Conservation (phyloP, 1,139 yeast genomes). For the Wickerhamomyces sp. region DNA sequence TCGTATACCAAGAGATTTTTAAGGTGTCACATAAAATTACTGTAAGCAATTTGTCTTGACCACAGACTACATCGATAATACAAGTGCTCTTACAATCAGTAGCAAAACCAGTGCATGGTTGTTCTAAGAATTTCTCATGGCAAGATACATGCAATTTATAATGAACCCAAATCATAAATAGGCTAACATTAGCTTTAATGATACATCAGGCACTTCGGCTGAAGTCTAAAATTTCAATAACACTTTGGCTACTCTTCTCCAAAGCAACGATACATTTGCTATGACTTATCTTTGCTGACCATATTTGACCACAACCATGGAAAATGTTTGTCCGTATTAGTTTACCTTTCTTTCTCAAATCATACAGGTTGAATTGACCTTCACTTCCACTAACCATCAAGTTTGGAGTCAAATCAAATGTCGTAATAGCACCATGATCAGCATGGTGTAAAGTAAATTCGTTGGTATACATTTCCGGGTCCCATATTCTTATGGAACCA, state of each 20-base stretch:
- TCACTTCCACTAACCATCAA: constrained; percentile 88
- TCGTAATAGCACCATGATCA: constrained; percentile 85
- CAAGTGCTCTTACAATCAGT: no score
- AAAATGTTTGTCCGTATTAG: constrained; percentile 67
- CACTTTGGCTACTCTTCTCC: constrained; percentile 57
- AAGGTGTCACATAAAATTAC: no score
- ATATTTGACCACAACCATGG: constrained; percentile 76
- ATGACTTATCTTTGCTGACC: constrained; percentile 91
- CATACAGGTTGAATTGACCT: constrained; percentile 77
- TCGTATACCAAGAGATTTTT: no score
- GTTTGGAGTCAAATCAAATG: constrained; percentile 86
- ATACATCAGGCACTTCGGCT: constrained; percentile 24
- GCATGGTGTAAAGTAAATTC: constrained; percentile 73
- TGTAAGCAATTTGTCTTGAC: no score
- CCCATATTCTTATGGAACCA: constrained; percentile 87
- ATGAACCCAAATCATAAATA: no score
- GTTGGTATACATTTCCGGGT: constrained; percentile 71
- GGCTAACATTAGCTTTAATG: no score
- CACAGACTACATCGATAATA: no score
- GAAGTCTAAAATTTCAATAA: constrained; percentile 81
- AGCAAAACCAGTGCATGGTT: no score
- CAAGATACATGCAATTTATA: no score
- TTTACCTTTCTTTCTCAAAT: constrained; percentile 63
- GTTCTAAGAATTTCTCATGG: no score
- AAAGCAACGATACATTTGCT: constrained; percentile 90